phyloP scores from a whole-genome alignment of 352 stramenopile species.

The Phytophthora litchii region DNA sequence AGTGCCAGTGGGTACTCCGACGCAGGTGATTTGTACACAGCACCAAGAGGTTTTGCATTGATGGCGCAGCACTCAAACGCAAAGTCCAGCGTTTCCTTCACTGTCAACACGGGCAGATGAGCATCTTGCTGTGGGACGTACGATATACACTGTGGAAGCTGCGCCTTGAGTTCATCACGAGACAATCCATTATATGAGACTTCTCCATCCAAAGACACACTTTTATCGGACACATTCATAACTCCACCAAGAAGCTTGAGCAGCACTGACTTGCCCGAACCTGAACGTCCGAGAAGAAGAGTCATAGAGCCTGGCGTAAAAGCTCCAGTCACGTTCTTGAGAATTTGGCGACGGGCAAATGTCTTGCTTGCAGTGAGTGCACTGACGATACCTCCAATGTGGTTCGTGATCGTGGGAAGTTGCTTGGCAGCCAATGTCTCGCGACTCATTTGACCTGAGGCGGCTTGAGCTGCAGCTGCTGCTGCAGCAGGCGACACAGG shows the following conservation, averaged over 20 bases:
- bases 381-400: conserved; percentile 42
- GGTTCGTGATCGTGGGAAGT: conserved; percentile 58
- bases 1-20: conserved; percentile 33
- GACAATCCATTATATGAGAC: conserved; percentile 52
- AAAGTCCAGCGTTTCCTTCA: conserved; percentile 94
- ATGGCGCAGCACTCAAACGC: conserved; percentile 84
- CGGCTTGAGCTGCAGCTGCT: conserved; percentile 27
- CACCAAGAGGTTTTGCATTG: conserved; percentile 23
- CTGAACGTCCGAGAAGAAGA: conserved; percentile 53
- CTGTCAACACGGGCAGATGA: conserved; percentile 87
- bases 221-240: conserved; percentile 24
- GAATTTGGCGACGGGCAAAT: conserved; percentile 46
- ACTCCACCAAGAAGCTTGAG: conserved; percentile 50
- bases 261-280: conserved; percentile 55
- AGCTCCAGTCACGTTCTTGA: conserved; percentile 44
- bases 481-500: conserved; percentile 29
- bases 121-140: conserved; percentile 70
- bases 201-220: conserved; percentile 36
- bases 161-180: conserved; percentile 29
- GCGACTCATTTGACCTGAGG: conserved; percentile 32
- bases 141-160: conserved; percentile 50
- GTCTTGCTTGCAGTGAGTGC: conserved; percentile 45
- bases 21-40: conserved; percentile 30
- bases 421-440: conserved; percentile 45
- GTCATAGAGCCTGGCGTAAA: conserved; percentile 57